Evolutionary conservation across 2,329 filamentous ascomycete species (phyloP), one percentile per base, ranked within the genome.

Genomic region (Pseudocercospora ulei): DNA sequence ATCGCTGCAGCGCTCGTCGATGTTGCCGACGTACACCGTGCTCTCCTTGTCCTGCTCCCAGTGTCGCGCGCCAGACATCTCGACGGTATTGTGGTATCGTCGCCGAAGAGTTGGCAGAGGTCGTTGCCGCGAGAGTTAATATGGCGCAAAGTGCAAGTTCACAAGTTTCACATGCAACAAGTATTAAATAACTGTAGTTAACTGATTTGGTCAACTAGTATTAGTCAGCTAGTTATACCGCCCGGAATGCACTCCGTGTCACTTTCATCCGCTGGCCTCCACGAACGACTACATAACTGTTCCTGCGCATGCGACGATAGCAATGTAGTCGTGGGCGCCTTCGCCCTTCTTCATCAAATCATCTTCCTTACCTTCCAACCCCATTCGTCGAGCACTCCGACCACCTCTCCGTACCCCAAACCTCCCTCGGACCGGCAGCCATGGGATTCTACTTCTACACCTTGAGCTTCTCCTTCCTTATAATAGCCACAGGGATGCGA

Each of bases 11-110:
- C 90, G 85, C 70, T 98, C 90, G 68, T 98, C 90, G 57, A 98
- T 85, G 63, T 96, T 96, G 60, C 90, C 90, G 53, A 96, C 84
- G 64, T 98, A 98, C 62, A 96, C 83, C 26, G 90, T 96, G 53
- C 86, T 86, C 66, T 96, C 88, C 65, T 95, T 95, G 65, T 96
- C 88, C 70, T 96, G 88, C 62, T 95, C 85, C 47, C 48, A 90
- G 66, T 88, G 83, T 58, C 81, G 72, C 68, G 78, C 71, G 67
- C 78, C 76, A 27, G 72, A 72, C 75, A 85, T 85, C 41, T 49
- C 68, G 62, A 57, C 34, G 38, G 37, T 38, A 26, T 23, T 19
- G n/a, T 18, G 26, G 20, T 16, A 14, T 24, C 8, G 24, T 16
- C 19, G 26, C 7, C 20, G 13, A 12, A 26, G 12, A 16, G 24